These are phyloP conservation scores for Spergularia azorica DNA, from an alignment of 179 eudicot genomes.

Conservation along the genomic window DNA sequence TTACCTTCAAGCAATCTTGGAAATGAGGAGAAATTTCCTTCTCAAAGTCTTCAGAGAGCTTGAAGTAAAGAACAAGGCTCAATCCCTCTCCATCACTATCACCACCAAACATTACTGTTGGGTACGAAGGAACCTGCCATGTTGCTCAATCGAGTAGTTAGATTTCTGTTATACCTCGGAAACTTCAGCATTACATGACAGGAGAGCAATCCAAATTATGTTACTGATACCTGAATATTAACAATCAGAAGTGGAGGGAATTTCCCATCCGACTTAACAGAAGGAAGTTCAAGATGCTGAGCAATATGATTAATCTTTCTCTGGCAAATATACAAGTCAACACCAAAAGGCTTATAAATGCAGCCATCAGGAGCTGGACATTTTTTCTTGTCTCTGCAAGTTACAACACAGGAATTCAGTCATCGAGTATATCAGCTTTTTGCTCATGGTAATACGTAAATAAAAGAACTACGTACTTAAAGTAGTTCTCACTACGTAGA, in stretches of 20 bases:
- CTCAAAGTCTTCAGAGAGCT: constrained; percentile 65
- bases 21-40: constrained; percentile 65
- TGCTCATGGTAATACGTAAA: background rate
- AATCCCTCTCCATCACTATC: constrained; percentile 85
- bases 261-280: constrained; percentile 37
- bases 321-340: constrained; percentile 58
- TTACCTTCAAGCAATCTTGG: constrained; percentile 72
- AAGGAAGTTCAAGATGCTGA: constrained; percentile 77
- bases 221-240: constrained; percentile 62
- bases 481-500: constrained; percentile 63
- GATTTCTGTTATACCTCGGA: too few relatives aligned
- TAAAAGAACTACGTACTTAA: constrained; percentile 44
- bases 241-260: constrained; percentile 64
- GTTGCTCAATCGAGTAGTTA: background rate
- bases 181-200: background rate
- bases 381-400: constrained; percentile 73
- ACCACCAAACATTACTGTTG: constrained; percentile 73
- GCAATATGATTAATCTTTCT: constrained; percentile 80
- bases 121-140: constrained; percentile 76
- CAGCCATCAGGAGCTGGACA: constrained; percentile 50
- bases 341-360: constrained; percentile 72
- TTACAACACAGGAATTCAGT: background rate
- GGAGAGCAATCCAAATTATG: background rate
- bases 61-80: constrained; percentile 83
- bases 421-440: background rate